A percentile compares a stretch with the other conserved stretches of the same genome.
These are phyloP conservation scores for Thielaviopsis cerberus DNA, from an alignment of 2,329 filamentous ascomycete species.

Conservation along the genomic window DNA sequence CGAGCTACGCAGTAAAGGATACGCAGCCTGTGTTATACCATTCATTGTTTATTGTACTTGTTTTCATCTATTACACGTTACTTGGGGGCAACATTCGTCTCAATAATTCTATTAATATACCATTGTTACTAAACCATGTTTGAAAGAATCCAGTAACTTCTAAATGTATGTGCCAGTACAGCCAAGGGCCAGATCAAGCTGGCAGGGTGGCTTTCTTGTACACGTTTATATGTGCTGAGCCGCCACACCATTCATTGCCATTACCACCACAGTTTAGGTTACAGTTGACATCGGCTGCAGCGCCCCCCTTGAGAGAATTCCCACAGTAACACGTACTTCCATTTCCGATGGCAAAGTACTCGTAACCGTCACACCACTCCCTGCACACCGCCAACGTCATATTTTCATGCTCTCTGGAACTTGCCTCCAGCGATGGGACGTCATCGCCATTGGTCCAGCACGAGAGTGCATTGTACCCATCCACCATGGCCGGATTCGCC, in stretches of 20 bases:
- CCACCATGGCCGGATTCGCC: neutral
- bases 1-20: no score
- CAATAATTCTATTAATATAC: no score
- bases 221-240: slow-evolving; percentile 1
- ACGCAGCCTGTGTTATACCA: no score
- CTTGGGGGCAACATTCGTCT: no score
- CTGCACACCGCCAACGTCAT: slow-evolving; percentile 5
- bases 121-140: neutral
- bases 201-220: slow-evolving; percentile 9
- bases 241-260: slow-evolving; percentile 1
- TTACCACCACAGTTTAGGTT: slow-evolving; percentile 5
- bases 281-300: slow-evolving; percentile 1
- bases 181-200: neutral
- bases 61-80: no score
- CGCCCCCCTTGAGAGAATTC: slow-evolving; percentile 1
- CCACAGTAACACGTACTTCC: slow-evolving; percentile 4
- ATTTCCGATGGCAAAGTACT: slow-evolving; percentile 7
- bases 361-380: neutral
- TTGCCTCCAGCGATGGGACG: neutral
- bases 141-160: no score
- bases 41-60: no score
- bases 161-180: no score
- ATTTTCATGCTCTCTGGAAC: neutral
- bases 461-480: slow-evolving; percentile 7
- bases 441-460: slow-evolving; percentile 5